Base-by-base conservation (phyloP, 2,329 filamentous ascomycete genomes). In the Eutypella sp. region DNA sequence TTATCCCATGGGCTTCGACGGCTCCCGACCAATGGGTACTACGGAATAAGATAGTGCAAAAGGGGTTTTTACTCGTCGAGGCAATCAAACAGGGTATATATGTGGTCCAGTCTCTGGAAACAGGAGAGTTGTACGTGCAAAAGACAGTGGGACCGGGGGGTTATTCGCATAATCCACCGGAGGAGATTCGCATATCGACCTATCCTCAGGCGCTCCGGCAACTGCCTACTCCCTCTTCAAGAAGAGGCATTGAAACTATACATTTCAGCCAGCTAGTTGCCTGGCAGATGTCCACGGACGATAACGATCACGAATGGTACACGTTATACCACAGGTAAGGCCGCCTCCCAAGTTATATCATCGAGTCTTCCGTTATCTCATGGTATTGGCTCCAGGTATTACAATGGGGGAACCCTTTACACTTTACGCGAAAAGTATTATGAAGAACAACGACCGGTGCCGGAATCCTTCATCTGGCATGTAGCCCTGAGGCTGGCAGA, bases 391-490 rank as follows among this genome's bases (percentile, higher is more conserved):
- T 1, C 2, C 31, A 41, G 27, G 5, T 29, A 25, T 41, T 29
- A 27, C 19, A 41, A 37, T 11, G 34, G 34, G 18, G 34, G 9
- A 8, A 29, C 40, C 7, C 15, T 41, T 10, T 5, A 29, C 4
- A 10, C 27, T 3, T 29, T 41, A 6, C 9, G 5, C 18, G 40
- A 41, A 0, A 41, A 41, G 16, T 41, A 33, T 20, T 10, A 9
- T 10, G 16, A n/a, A 13, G 18, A 27, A 6, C 6, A 13, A 20
- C 10, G 25, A 41, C 40, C 24, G 8, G 40, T 41, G 11, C 40
- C 40, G 24, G 40, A 41, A 11, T 25, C 27, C 31, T 41, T 41
- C 24, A 18, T 41, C 40, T 33, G 25, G 40, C 40, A 29, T 15
- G 40, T 41, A 19, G 40, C 40, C 1, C 9, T 19, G 25, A 41